Evolutionary conservation across 305 asterid genomes (phyloP).

Genomic region (Ajuga reptans): DNA sequence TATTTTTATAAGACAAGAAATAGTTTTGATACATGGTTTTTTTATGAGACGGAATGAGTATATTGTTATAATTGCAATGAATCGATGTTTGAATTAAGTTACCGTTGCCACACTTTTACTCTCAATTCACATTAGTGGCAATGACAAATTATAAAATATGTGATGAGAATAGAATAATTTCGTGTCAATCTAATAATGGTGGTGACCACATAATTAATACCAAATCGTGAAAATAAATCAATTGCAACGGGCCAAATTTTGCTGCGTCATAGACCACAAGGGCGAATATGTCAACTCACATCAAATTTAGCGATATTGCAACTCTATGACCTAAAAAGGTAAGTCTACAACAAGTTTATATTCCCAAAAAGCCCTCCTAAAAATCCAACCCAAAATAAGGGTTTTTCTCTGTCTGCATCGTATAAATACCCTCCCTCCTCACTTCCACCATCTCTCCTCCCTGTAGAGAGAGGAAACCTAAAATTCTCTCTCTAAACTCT

Average conservation of each 20-base stretch:
- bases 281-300: background rate
- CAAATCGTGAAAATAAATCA: too few species aligned
- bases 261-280: background rate
- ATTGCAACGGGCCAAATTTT: too few species aligned
- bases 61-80: too few species aligned
- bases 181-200: too few species aligned
- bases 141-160: too few species aligned
- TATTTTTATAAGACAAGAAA: too few species aligned
- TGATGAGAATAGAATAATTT: background rate
- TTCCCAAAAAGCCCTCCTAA: constrained; percentile 15
- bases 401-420: constrained; percentile 18
- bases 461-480: constrained; percentile 42
- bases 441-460: constrained; percentile 21
- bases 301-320: background rate
- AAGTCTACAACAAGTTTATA: background rate
- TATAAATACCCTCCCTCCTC: constrained; percentile 1
- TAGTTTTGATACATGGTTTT: too few species aligned
- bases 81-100: too few species aligned
- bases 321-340: background rate
- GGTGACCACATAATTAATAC: too few species aligned
- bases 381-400: constrained; percentile 23
- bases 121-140: too few species aligned
- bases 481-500: constrained; percentile 31
- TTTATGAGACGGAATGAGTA: too few species aligned
- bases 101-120: too few species aligned